Evolutionary conservation across 2,329 filamentous ascomycete species (phyloP).

Genomic region (Diaporthe ampelina): DNA sequence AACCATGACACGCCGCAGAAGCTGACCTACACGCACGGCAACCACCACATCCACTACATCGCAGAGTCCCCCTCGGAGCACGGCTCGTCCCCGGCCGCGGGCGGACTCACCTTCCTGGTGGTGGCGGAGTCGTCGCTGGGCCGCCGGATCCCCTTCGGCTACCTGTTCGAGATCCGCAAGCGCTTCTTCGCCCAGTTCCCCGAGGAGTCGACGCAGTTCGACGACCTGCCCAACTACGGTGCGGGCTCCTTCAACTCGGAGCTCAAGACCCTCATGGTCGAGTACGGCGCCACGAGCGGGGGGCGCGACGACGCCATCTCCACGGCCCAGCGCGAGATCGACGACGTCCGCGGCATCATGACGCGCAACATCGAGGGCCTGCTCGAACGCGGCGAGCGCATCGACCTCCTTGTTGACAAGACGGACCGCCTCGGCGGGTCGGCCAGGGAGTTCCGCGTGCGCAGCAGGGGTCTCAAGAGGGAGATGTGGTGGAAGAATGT

Average conservation of each 20-base stretch:
- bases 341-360: slow-evolving; percentile 93
- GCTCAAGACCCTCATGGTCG: slow-evolving; percentile 83
- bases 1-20: slow-evolving; percentile 84
- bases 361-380: slow-evolving; percentile 94
- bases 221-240: slow-evolving; percentile 87
- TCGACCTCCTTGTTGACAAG: slow-evolving; percentile 96
- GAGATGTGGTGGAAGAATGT: slow-evolving; percentile 99
- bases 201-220: slow-evolving; percentile 77
- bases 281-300: slow-evolving; percentile 83
- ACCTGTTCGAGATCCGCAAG: slow-evolving; percentile 89
- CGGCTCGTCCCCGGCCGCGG: slow-evolving; percentile 70
- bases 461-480: slow-evolving; percentile 87
- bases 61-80: slow-evolving; percentile 82
- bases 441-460: slow-evolving; percentile 89
- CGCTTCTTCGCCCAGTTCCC: slow-evolving; percentile 84
- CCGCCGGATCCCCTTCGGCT: slow-evolving; percentile 92
- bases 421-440: slow-evolving; percentile 91
- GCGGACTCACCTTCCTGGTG: slow-evolving; percentile 91
- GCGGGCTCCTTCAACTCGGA: slow-evolving; percentile 88
- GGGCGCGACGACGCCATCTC: slow-evolving; percentile 85
- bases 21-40: slow-evolving; percentile 92
- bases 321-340: slow-evolving; percentile 90
- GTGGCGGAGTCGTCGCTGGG: slow-evolving; percentile 86
- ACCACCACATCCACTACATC: slow-evolving; percentile 96
- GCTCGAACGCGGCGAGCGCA: slow-evolving; percentile 90